phyloP scores from a whole-genome alignment of 2,329 filamentous ascomycete species.

The Stemphylium vesicarium region DNA sequence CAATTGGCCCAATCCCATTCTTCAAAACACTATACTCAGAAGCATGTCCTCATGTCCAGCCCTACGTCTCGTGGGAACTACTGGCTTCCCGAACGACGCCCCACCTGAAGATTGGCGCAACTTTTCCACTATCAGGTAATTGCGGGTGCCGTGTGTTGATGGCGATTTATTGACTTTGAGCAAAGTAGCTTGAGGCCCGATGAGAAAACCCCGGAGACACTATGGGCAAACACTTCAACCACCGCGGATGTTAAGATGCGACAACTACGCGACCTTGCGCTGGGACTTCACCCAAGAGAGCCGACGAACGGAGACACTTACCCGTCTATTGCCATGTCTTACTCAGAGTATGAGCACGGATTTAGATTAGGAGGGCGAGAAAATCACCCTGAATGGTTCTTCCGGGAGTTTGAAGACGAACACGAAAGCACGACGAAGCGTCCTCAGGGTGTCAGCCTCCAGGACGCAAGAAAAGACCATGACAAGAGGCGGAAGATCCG shows the following conservation, averaged over 20 bases:
- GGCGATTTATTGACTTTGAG: not conserved
- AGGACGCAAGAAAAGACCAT: not conserved
- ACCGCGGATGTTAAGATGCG: conserved; percentile 19
- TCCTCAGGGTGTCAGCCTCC: not conserved
- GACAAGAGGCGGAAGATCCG: conserved; percentile 33
- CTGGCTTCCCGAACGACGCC: not conserved
- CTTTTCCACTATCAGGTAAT: not conserved
- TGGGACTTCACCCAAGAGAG: not conserved
- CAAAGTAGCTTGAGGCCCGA: not conserved
- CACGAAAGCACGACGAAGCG: not conserved
- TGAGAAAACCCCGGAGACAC: conserved; percentile 1
- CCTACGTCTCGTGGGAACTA: conserved; percentile 22
- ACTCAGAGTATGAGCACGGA: not conserved
- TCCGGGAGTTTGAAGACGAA: conserved; percentile 1
- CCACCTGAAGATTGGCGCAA: conserved; percentile 4
- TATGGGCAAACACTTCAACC: conserved; percentile 10
- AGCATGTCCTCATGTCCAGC: conserved; percentile 21
- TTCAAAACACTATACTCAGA: conserved; percentile 2
- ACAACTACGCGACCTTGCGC: conserved; percentile 17
- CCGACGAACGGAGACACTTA: not conserved
- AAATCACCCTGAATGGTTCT: conserved; percentile 12
- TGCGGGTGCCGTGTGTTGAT: not conserved
- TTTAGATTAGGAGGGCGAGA: no score
- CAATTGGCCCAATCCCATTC: no score
- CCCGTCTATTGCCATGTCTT: conserved; percentile 10